Percentiles rank a stretch among this genome's conserved stretches.
Conservation (phyloP, 495 filamentous ascomycete species). For the Penicillium cosmopolitanum region DNA sequence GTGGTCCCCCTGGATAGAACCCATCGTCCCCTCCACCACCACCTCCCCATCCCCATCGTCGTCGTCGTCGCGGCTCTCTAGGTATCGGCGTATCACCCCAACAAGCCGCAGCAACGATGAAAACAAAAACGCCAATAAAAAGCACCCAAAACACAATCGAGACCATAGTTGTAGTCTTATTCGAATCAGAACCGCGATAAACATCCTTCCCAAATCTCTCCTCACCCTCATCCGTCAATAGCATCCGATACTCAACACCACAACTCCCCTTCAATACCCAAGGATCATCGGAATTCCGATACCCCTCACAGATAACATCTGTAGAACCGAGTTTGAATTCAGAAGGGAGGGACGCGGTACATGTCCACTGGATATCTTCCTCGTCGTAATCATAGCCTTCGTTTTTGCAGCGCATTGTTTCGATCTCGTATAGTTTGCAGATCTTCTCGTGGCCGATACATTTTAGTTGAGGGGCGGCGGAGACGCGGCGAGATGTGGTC, state of each 20-base stretch:
- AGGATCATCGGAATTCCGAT: conserved; percentile 70
- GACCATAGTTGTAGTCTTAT: not conserved
- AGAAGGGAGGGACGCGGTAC: conserved; percentile 73
- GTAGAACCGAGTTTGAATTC: conserved; percentile 90
- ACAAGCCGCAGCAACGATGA: conserved; percentile 34
- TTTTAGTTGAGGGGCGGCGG: conserved; percentile 78
- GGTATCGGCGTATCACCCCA: conserved; percentile 16
- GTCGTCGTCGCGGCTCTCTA: conserved; percentile 17
- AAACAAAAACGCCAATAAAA: conserved; percentile 41
- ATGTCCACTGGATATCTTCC: conserved; percentile 87
- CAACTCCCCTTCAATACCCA: conserved; percentile 89
- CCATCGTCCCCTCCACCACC: conserved; percentile 52
- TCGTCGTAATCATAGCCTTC: conserved; percentile 68
- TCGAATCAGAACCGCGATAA: not conserved
- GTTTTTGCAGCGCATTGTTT: conserved; percentile 88
- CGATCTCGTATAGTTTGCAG: conserved; percentile 67
- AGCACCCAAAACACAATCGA: conserved; percentile 53
- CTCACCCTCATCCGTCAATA: conserved; percentile 82
- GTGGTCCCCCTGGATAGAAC: conserved; percentile 54
- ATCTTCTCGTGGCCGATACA: conserved; percentile 70
- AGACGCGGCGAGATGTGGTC: conserved; percentile 76
- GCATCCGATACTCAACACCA: conserved; percentile 86
- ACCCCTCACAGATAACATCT: conserved; percentile 94
- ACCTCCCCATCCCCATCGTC: conserved; percentile 52
- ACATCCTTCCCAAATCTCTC: conserved; percentile 58